Evolutionary conservation across 169 alveolate species (phyloP).

Genomic region (Plasmodium ovale): DNA sequence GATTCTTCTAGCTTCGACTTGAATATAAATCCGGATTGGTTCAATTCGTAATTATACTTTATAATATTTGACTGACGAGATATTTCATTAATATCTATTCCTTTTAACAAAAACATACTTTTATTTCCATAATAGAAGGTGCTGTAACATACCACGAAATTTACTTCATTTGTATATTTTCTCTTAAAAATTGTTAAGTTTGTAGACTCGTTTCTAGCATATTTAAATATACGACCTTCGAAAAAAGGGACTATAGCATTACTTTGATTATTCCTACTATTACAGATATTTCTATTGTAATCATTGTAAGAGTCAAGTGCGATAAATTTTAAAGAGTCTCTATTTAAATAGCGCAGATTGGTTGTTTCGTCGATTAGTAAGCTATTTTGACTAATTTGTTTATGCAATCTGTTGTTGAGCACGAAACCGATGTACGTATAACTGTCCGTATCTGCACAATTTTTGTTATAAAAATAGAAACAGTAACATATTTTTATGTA

Average conservation of each 20-base stretch:
- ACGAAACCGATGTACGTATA: constrained; percentile 49
- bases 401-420: constrained; percentile 11
- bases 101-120: constrained; percentile 17
- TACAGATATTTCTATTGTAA: constrained; percentile 32
- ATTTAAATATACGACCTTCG: constrained; percentile 1
- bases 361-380: constrained; percentile 7
- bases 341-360: constrained; percentile 19
- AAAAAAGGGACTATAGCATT: constrained; percentile 23
- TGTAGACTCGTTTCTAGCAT: background rate
- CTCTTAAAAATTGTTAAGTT: constrained; percentile 23
- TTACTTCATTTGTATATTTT: constrained; percentile 34
- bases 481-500: constrained; percentile 69
- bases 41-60: constrained; percentile 21
- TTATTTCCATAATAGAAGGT: constrained; percentile 14
- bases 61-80: background rate
- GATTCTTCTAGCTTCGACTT: background rate
- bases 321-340: constrained; percentile 53
- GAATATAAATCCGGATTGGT: constrained; percentile 21
- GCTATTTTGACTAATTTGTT: background rate
- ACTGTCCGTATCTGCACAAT: constrained; percentile 29
- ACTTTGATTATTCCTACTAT: constrained; percentile 5
- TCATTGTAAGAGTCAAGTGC: constrained; percentile 37
- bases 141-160: constrained; percentile 50
- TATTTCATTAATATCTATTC: constrained; percentile 19
- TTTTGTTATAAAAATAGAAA: constrained; percentile 23